phyloP scores from a whole-genome alignment of 352 stramenopile genomes.

The Globisporangium irregulare region DNA sequence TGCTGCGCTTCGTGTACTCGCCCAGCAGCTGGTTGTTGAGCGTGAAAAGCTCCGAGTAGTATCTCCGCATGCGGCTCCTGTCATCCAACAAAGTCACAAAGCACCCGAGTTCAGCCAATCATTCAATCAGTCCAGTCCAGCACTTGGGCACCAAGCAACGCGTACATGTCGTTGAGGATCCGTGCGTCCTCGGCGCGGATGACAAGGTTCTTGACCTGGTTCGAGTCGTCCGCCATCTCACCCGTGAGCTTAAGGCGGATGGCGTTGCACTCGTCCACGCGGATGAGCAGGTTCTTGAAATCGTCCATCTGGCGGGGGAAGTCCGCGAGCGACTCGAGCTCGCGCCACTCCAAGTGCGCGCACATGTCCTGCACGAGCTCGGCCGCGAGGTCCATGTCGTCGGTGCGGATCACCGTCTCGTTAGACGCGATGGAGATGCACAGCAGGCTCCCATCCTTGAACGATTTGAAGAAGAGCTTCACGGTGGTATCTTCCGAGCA shows the following conservation, averaged over 20 bases:
- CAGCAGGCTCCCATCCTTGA: conserved; percentile 50
- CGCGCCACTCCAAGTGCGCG: conserved; percentile 74
- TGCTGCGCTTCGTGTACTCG: conserved; percentile 91
- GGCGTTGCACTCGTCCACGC: conserved; percentile 86
- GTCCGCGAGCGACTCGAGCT: conserved; percentile 81
- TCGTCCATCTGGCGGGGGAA: conserved; percentile 88
- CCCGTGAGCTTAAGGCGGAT: conserved; percentile 88
- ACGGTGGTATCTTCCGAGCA: conserved; percentile 38
- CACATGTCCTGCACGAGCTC: conserved; percentile 90
- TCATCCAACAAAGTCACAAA: not conserved
- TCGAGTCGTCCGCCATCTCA: conserved; percentile 92
- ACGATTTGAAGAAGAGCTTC: conserved; percentile 59
- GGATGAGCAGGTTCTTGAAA: conserved; percentile 69
- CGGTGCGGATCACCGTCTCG: conserved; percentile 70
- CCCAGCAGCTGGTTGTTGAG: conserved; percentile 90
- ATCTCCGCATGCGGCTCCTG: conserved; percentile 63
- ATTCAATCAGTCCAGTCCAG: not conserved
- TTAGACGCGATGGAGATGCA: conserved; percentile 42
- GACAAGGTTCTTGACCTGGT: conserved; percentile 89
- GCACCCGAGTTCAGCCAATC: not conserved
- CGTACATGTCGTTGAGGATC: conserved; percentile 90
- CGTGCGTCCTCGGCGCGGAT: conserved; percentile 91
- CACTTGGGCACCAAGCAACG: conserved; percentile 5
- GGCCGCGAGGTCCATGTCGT: conserved; percentile 84
- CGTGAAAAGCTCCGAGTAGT: conserved; percentile 90